Conservation (phyloP, 345 rosid genomes). For the Rhodomyrtus tomentosa region DNA sequence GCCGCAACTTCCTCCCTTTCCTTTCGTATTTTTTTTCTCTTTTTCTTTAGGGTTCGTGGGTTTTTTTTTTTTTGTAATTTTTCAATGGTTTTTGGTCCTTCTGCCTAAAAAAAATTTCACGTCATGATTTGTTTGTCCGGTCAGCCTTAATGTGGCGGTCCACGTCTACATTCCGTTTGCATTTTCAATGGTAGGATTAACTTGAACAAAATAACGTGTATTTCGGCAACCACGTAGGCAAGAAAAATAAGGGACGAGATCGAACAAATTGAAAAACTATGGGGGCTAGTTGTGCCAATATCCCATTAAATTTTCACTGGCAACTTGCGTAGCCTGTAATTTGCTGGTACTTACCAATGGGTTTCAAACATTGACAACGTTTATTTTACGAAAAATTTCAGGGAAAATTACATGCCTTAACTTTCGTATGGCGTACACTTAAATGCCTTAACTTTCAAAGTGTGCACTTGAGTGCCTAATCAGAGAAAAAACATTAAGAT, state of each 20-base stretch:
- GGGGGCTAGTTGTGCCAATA: background rate
- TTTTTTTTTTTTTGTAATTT: background rate
- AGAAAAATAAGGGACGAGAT: background rate
- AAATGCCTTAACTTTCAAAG: no score
- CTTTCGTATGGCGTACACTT: no score
- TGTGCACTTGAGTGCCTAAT: no score
- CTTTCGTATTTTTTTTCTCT: background rate
- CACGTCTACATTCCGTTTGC: accelerated
- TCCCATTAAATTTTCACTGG: background rate
- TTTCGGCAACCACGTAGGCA: accelerated
- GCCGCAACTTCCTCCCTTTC: background rate
- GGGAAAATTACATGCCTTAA: no score
- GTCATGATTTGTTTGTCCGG: background rate
- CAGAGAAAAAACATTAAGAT: no score
- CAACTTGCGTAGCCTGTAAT: background rate
- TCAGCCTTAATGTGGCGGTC: accelerated
- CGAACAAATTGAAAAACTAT: background rate
- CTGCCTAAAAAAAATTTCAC: background rate
- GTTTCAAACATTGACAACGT: no score
- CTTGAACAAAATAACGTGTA: background rate
- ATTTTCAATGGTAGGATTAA: background rate
- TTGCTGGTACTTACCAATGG: background rate
- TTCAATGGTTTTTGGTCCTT: background rate
- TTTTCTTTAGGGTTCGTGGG: background rate
- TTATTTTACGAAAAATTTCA: no score